Base-by-base conservation (phyloP, 495 filamentous ascomycete genomes). In the Xylaria bambusicola region DNA sequence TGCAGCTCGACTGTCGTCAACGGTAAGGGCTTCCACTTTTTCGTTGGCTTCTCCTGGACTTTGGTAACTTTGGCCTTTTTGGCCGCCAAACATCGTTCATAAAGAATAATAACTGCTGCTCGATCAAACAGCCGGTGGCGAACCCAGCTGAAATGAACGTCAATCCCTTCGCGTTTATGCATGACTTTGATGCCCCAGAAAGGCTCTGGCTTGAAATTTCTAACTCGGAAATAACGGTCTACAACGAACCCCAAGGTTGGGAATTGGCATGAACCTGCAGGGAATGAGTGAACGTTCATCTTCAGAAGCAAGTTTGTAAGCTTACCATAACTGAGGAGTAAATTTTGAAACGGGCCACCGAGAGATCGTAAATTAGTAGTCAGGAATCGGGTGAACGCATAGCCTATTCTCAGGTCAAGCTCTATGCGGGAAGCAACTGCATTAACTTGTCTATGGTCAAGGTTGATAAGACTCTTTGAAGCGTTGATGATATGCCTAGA, bases 1-100 rank as follows among this genome's bases (percentile, higher is more conserved):
- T 98, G 94, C n/a, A 98, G 75, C 65, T 98, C 95, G n/a, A 98
- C 91, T 0, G 94, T 98, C 0, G 94, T 98, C 64, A 98, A 77
- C 1, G 94, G 94, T 31, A 98, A 70, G 2, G 94, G 94, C 65
- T 91, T 89, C 92, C 88, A 96, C 75, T 95, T 97, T 63, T 87
- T 93, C 17, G 93, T 96, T 1, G 92, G 91, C 71, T 96, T 97
- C 67, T 89, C 88, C 61, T 88, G 84, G 26, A 97, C 86, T 65
- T 90, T 93, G 15, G 75, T 86, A 36, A 98, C 90, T 66, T 83
- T 88, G 21, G 92, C 94, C 6, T 76, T 82, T 55, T 86, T 88
- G n/a, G 92, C 88, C 7, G 71, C 53, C 2, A 98, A 75, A 63
- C 93, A 98, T 57, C 88, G 78, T 71, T 98, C 94, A 66, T 91